These are phyloP conservation scores for Phytophthora cactorum DNA, from an alignment of 352 stramenopile species.

Conservation along the genomic window DNA sequence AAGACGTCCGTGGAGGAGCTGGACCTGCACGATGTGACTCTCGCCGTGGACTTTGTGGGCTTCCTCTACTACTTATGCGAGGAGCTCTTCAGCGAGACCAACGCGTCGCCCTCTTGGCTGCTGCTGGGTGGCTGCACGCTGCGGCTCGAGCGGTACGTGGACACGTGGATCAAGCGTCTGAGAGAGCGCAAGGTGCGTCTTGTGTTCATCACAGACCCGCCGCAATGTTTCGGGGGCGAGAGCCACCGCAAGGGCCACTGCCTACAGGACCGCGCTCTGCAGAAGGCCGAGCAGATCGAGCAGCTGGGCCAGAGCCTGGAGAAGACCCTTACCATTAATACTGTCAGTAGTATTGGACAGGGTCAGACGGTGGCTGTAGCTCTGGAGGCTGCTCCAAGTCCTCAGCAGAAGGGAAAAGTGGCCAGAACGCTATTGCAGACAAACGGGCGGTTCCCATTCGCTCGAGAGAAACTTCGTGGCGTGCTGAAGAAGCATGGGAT, in stretches of 20 bases:
- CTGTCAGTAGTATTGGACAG: not conserved
- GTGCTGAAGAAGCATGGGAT: constrained; percentile 61
- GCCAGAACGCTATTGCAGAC: constrained; percentile 55
- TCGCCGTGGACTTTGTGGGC: constrained; percentile 83
- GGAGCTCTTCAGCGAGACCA: constrained; percentile 46
- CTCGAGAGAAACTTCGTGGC: constrained; percentile 68
- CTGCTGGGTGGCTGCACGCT: constrained; percentile 67
- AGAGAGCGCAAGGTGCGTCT: constrained; percentile 49
- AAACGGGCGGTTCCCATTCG: constrained; percentile 81
- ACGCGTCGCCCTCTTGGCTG: constrained; percentile 52
- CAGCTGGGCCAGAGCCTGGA: constrained; percentile 41
- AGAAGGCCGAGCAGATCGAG: constrained; percentile 62
- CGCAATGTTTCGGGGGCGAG: constrained; percentile 73
- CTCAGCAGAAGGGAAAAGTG: constrained; percentile 15
- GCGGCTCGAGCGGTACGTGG: constrained; percentile 50
- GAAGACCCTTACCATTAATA: not conserved
- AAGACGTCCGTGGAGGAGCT: constrained; percentile 39
- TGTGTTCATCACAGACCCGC: constrained; percentile 77
- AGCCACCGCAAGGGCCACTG: constrained; percentile 73
- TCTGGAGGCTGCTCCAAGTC: not conserved
- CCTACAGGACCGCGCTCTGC: constrained; percentile 53
- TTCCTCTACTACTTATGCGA: constrained; percentile 82
- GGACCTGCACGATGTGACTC: constrained; percentile 66
- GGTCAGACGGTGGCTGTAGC: not conserved
- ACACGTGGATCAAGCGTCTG: constrained; percentile 59